Conservation (phyloP, 305 asterid species). For the Solanum hybrid region DNA sequence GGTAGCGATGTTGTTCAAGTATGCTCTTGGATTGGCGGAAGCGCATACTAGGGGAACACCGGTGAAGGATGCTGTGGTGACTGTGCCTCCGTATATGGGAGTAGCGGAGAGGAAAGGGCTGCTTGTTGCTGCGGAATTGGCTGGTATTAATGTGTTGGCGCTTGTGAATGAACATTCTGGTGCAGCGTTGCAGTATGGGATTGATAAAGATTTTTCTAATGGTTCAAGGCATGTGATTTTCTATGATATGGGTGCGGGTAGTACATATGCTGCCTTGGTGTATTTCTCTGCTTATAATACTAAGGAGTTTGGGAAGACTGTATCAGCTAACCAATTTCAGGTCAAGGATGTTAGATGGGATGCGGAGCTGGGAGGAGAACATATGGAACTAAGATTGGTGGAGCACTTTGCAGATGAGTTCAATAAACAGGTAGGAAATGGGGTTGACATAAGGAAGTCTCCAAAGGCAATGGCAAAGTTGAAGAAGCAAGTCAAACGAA, state of each 20-base stretch:
- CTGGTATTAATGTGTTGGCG: constrained; percentile 81
- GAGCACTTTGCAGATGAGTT: constrained; percentile 90
- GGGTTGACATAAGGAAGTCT: constrained; percentile 62
- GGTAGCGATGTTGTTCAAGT: constrained; percentile 82
- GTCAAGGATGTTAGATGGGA: constrained; percentile 97
- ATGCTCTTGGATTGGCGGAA: constrained; percentile 63
- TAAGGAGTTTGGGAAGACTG: constrained; percentile 83
- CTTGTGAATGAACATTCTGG: constrained; percentile 90
- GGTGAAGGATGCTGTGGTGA: constrained; percentile 80
- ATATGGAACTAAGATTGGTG: constrained; percentile 80
- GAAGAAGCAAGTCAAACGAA: constrained; percentile 96
- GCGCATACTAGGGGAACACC: constrained; percentile 44
- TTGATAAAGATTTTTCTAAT: constrained; percentile 88
- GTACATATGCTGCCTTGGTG: constrained; percentile 92
- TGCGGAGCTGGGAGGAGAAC: constrained; percentile 90
- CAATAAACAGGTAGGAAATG: constrained; percentile 80
- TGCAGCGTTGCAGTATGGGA: constrained; percentile 95
- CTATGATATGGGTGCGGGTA: constrained; percentile 95
- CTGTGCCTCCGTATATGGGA: constrained; percentile 87
- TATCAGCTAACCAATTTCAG: constrained; percentile 87
- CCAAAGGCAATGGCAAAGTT: constrained; percentile 93
- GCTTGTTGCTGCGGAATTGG: constrained; percentile 82
- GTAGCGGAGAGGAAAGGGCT: constrained; percentile 75
- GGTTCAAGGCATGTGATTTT: constrained; percentile 82
- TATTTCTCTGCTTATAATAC: constrained; percentile 81